Evolutionary conservation across 169 alveolate genomes (phyloP).

Genomic region (Plasmodium sp.): DNA sequence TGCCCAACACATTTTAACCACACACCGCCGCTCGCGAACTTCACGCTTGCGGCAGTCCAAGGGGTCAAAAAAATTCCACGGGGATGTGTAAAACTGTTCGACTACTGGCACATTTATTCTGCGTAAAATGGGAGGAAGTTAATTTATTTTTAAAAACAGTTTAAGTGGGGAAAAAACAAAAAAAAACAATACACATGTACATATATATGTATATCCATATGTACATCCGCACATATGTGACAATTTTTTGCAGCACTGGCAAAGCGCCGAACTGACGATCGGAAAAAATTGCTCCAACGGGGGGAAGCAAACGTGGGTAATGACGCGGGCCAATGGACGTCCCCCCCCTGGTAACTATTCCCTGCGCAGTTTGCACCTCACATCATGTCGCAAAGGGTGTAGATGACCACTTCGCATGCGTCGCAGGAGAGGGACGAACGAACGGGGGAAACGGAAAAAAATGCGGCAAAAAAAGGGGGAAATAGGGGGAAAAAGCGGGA

Average conservation of each 20-base stretch:
- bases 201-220: neutral
- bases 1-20: neutral
- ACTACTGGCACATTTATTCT: neutral
- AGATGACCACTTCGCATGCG: neutral
- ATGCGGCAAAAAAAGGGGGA: neutral
- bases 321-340: neutral
- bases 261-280: neutral
- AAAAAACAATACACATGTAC: neutral
- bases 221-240: neutral
- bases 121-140: neutral
- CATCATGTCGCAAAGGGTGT: neutral
- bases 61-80: neutral
- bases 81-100: neutral
- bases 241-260: slow-evolving; percentile 17
- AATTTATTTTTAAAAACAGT: neutral
- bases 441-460: neutral
- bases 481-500: neutral
- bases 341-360: neutral
- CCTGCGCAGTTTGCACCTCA: neutral
- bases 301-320: neutral
- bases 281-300: neutral
- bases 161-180: neutral
- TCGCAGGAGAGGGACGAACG: neutral
- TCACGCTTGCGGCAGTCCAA: neutral
- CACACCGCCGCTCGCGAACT: neutral